Base-by-base conservation (phyloP, 2,329 filamentous ascomycete genomes). In the Aureobasidium sp. region DNA sequence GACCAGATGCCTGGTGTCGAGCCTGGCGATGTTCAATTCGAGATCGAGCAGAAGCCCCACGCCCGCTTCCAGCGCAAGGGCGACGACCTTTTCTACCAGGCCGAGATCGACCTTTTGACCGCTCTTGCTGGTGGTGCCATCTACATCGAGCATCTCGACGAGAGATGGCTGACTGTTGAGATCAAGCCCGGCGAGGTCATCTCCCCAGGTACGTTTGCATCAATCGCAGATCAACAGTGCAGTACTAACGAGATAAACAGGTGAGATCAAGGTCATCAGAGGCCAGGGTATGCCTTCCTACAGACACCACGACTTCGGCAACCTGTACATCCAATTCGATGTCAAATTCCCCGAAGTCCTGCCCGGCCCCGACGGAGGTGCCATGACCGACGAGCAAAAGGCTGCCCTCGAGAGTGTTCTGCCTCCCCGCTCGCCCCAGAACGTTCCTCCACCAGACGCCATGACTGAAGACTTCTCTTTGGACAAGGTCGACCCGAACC, bases 31-130 rank as follows among this genome's bases (percentile, higher is more conserved):
- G 93, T 98, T 55, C 86, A 96, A 58, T 98, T 98, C 68, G 90
- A 97, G 75, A 97, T 98, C 60, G 91, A 97, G 73, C 90, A 97
- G 79, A 98, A 98, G 81, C 90, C 90, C n/a, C 93, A 98, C 71
- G 60, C 85, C 24, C 85, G 93, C 59, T 98, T 98, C 79, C 90
- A 91, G 68, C 87, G 93, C 63, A 95, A 93, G 71, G 90, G 94
- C 25, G 93, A 98, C 67, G 91, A 98, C 65, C 79, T 98, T 16
- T 88, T 96, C 68, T 97, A 91, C 77, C 86, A 93, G 58, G 89
- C 88, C 62, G 89, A 97, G 60, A 95, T 98, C 60, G 93, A 98
- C 65, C 84, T 98, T 39, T 83, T 97, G 57, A 98, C 91, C 32
- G 93, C 93, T 29, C 78, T 98, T 62, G 93, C 88, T 57, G 93